Evolutionary conservation across 2,329 filamentous ascomycete species (phyloP).

Genomic region (Trichoderma brevicompactum): DNA sequence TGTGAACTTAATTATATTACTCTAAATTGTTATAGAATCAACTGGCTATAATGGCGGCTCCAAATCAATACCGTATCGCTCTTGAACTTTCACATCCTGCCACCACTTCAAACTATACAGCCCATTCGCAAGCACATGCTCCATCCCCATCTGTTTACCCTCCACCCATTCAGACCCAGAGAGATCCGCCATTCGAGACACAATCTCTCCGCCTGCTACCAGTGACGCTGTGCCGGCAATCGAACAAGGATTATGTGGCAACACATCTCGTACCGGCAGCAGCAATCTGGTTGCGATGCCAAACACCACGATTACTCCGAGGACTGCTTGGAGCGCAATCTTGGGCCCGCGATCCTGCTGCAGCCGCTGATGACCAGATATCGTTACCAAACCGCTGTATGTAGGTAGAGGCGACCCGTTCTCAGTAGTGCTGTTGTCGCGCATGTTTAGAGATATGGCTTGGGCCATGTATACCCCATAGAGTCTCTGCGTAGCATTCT

Average conservation of each 20-base stretch:
- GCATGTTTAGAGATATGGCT: slow-evolving; percentile 24
- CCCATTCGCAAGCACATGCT: background rate
- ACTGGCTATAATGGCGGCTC: background rate
- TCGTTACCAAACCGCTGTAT: background rate
- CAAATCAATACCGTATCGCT: slow-evolving; percentile 19
- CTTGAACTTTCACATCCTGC: slow-evolving; percentile 8
- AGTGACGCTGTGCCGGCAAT: slow-evolving; percentile 14
- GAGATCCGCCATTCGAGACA: background rate
- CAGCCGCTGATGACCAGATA: slow-evolving; percentile 10
- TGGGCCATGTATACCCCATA: slow-evolving; percentile 20
- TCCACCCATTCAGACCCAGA: background rate
- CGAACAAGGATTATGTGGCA: slow-evolving; percentile 19
- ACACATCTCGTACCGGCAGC: slow-evolving; percentile 7
- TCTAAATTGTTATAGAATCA: background rate
- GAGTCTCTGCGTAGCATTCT: slow-evolving; percentile 4
- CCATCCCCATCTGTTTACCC: background rate
- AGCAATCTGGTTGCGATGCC: slow-evolving; percentile 19
- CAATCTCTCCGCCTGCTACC: slow-evolving; percentile 9
- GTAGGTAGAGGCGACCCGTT: background rate
- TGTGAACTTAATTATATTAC: background rate
- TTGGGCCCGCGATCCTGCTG: slow-evolving; percentile 19
- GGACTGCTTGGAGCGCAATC: slow-evolving; percentile 14
- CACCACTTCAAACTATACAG: slow-evolving; percentile 21
- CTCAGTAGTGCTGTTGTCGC: background rate
- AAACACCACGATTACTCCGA: slow-evolving; percentile 11